Conservation (phyloP, 2,329 filamentous ascomycete genomes). For the Fusarium sp. region DNA sequence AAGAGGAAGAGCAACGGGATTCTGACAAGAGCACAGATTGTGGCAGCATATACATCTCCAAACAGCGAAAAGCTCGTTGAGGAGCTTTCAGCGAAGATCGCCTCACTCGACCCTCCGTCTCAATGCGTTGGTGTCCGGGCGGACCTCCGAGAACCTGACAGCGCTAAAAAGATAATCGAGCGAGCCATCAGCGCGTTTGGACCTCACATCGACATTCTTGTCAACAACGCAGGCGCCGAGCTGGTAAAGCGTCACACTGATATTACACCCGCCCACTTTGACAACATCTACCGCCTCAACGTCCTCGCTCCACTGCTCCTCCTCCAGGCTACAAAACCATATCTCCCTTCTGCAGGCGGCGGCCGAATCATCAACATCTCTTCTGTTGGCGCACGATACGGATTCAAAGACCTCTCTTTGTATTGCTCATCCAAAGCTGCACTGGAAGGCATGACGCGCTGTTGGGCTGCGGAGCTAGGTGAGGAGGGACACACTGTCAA, state of each 20-base stretch:
- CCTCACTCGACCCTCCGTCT: conserved; percentile 4
- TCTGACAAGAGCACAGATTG: neutral
- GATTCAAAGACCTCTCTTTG: conserved; percentile 22
- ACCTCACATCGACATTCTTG: conserved; percentile 10
- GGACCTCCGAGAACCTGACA: conserved; percentile 7
- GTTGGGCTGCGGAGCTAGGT: conserved; percentile 64
- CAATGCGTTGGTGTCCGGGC: conserved; percentile 14
- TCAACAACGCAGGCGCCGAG: conserved; percentile 31
- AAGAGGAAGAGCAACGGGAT: neutral
- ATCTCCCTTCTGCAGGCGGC: conserved; percentile 3
- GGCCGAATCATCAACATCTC: conserved; percentile 30
- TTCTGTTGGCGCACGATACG: conserved; percentile 15
- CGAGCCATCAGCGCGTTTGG: conserved; percentile 10
- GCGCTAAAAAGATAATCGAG: conserved; percentile 5
- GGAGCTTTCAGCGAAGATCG: conserved; percentile 12
- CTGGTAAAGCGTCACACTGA: conserved; percentile 13
- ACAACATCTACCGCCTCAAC: conserved; percentile 29
- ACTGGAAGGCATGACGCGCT: conserved; percentile 59
- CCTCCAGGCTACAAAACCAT: conserved; percentile 8
- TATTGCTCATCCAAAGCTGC: conserved; percentile 34
- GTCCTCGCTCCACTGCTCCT: conserved; percentile 28
- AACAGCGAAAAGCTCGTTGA: conserved; percentile 13
- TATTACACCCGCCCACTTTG: conserved; percentile 19
- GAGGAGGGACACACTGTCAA: conserved; percentile 70
- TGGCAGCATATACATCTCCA: conserved; percentile 31